Evolutionary conservation across 148 eudicot genomes (phyloP), one percentile per base, ranked within the genome.

Genomic region (Polygonum aviculare): DNA sequence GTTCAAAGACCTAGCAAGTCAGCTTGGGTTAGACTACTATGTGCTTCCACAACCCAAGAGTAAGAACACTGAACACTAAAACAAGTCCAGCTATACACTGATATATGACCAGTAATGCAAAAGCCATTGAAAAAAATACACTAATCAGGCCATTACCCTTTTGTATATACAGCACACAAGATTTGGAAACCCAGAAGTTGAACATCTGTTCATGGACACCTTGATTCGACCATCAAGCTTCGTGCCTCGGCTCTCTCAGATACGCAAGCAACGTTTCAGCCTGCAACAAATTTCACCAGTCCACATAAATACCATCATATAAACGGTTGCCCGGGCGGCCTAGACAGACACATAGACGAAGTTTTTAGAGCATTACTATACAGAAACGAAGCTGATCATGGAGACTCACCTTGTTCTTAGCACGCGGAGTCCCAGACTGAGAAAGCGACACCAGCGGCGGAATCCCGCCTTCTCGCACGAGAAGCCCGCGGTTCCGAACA

Each of bases 401-500:
- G 50, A 48, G 2, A 49, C 78, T 74, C 63, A 93, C 98, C 98
- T 93, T 93, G 60, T 93, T 94, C 81, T 91, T 93, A 78, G 94
- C 91, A 41, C 87, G 84, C 0, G 86, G 85, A 40, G 93, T 93
- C 2, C 93, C 97, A 8, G 60, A 79, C 86, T 93, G 97, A 7
- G 98, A 90, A n/a, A 91, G 85, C 2, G 97, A 89, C 2, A 89
- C 97, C 41, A 93, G 80, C 12, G 98, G 98, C 65, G 98, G 98
- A 73, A 93, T 93, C 12, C 86, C 97, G 10, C 97, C 98, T 85
- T 93, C 97, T 54, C 94, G 85, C 2, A 93, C 94, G 62, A 93
- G 74, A 84, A 93, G 81, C 1, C 82, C 90, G 72, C 98, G 62
- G 31, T 87, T 87, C 82, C 82, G 80, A 33, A 83, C 86, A 84